These are phyloP conservation scores for Penicillium soppii DNA, from an alignment of 495 filamentous ascomycete species.

Conservation along the genomic window DNA sequence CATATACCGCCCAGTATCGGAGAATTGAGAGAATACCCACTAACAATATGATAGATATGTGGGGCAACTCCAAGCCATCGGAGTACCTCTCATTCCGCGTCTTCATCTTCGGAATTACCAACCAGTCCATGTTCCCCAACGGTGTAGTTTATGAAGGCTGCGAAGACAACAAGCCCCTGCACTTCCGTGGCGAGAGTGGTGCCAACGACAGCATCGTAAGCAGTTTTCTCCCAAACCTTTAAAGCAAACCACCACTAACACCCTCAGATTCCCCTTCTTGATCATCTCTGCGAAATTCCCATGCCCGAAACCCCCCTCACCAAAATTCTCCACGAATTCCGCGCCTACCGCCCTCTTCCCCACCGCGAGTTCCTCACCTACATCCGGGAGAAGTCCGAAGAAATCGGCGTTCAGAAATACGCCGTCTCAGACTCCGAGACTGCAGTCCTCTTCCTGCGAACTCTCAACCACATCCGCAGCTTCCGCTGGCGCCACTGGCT, in stretches of 20 bases:
- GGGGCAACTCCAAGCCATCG: constrained; percentile 73
- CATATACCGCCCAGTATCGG: neutral
- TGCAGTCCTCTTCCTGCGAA: constrained; percentile 64
- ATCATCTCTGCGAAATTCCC: constrained; percentile 73
- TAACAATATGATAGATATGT: constrained; percentile 61
- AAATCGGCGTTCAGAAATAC: constrained; percentile 59
- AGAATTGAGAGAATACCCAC: constrained; percentile 15
- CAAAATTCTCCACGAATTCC: constrained; percentile 80
- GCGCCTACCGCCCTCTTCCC: constrained; percentile 78
- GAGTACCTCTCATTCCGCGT: constrained; percentile 83
- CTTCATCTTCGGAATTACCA: constrained; percentile 91
- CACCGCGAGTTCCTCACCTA: constrained; percentile 80
- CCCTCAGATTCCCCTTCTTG: constrained; percentile 70
- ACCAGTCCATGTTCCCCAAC: constrained; percentile 86
- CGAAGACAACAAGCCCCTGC: constrained; percentile 63
- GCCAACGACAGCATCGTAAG: constrained; percentile 82
- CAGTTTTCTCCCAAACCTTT: neutral
- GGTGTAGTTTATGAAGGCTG: constrained; percentile 86
- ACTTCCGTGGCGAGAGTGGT: constrained; percentile 83
- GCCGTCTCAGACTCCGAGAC: constrained; percentile 53
- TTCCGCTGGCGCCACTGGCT: constrained; percentile 95
- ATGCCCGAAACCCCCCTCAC: constrained; percentile 87
- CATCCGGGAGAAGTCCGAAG: constrained; percentile 56
- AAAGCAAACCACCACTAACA: constrained; percentile 4
- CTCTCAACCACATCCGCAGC: constrained; percentile 80